A percentile compares a stretch with the other conserved stretches of the same genome.
Evolutionary conservation across 1,139 yeast genomes (phyloP).

Genomic region (Candida sanyaensis): DNA sequence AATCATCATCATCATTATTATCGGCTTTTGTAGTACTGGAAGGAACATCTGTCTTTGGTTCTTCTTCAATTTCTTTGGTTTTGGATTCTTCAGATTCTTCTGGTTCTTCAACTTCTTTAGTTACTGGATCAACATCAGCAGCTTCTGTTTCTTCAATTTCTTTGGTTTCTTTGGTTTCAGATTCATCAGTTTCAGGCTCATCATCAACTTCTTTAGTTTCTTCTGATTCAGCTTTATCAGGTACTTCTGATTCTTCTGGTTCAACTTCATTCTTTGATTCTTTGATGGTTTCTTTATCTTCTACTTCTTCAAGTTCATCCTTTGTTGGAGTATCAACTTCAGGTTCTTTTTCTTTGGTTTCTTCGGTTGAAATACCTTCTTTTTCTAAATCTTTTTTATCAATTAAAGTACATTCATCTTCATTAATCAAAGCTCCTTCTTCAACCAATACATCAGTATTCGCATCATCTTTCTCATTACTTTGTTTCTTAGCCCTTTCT

Average conservation of each 20-base stretch:
- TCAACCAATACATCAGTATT: constrained; percentile 37
- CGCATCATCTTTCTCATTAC: constrained; percentile 45
- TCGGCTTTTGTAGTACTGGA: background rate
- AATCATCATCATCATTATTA: constrained; percentile 26
- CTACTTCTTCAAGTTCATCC: background rate
- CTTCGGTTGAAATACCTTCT: constrained; percentile 9
- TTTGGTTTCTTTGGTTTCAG: constrained; percentile 5
- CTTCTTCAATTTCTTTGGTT: constrained; percentile 13
- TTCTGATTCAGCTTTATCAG: no score
- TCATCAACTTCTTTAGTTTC: constrained; percentile 8
- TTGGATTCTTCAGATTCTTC: no score
- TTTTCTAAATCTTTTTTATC: constrained; percentile 10
- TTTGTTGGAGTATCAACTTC: constrained; percentile 5
- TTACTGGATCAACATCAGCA: no score
- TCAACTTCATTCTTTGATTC: no score
- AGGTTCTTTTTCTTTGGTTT: constrained; percentile 2
- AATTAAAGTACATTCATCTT: constrained; percentile 42
- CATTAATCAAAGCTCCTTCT: constrained; percentile 50
- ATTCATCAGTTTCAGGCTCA: background rate
- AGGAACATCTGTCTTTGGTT: background rate
- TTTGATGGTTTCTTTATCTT: constrained; percentile 4
- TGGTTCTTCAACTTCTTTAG: no score
- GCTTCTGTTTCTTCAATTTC: constrained; percentile 9
- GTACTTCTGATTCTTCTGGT: no score
- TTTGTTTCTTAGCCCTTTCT: constrained; percentile 5